phyloP scores from a whole-genome alignment of 2,329 filamentous ascomycete species.

The Fusarium lateritium region DNA sequence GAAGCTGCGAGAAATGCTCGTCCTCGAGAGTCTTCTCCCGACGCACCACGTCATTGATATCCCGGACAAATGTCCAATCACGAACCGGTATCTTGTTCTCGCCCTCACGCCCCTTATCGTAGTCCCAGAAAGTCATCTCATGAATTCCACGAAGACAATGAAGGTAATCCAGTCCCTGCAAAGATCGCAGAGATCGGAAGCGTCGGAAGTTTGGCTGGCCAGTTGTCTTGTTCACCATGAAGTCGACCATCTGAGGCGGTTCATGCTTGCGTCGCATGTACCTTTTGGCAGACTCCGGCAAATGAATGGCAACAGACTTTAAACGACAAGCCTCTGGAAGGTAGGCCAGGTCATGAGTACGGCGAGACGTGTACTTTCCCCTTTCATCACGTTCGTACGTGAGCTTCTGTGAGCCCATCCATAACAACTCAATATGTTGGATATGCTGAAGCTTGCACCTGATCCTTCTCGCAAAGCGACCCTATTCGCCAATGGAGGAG shows the following conservation, averaged over 20 bases:
- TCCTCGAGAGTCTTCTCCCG: constrained; percentile 34
- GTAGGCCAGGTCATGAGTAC: constrained; percentile 56
- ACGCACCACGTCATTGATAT: constrained; percentile 47
- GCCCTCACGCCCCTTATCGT: constrained; percentile 44
- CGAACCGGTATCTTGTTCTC: constrained; percentile 38
- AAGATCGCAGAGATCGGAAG: constrained; percentile 55
- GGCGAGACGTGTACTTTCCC: constrained; percentile 53
- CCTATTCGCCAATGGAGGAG: constrained; percentile 67
- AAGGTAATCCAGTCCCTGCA: constrained; percentile 63
- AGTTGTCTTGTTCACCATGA: constrained; percentile 50
- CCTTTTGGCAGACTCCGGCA: constrained; percentile 54
- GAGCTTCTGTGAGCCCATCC: constrained; percentile 56
- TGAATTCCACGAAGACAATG: constrained; percentile 60
- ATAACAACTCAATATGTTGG: constrained; percentile 62
- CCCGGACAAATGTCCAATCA: constrained; percentile 51
- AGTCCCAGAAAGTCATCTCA: constrained; percentile 60
- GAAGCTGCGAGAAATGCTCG: constrained; percentile 30
- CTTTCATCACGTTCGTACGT: constrained; percentile 33
- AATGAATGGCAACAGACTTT: constrained; percentile 57
- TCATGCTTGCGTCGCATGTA: constrained; percentile 59
- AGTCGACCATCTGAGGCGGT: constrained; percentile 30
- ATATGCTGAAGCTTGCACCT: constrained; percentile 59
- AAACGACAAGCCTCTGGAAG: constrained; percentile 58
- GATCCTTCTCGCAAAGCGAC: constrained; percentile 62
- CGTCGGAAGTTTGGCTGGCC: constrained; percentile 59